Evolutionary conservation across 257 asterid genomes (phyloP).

Genomic region (Solanum tarijense): DNA sequence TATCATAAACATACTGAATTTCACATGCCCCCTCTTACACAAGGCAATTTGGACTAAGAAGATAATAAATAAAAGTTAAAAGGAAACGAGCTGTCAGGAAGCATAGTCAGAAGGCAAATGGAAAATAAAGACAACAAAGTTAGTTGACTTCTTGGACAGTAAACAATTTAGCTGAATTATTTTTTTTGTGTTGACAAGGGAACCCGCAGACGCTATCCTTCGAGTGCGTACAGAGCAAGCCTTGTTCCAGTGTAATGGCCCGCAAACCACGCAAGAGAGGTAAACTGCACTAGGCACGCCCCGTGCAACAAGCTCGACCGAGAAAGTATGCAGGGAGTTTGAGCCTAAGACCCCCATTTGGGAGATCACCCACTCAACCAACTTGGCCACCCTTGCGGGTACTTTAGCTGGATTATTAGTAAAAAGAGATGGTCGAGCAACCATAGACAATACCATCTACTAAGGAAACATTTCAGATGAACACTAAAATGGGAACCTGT

Average conservation of each 20-base stretch:
- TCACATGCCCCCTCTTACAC: background rate
- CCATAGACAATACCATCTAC: background rate
- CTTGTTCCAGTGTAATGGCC: background rate
- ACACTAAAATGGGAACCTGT: slow-evolving; percentile 46
- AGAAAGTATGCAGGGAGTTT: background rate
- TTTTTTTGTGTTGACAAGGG: background rate
- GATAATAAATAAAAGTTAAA: background rate
- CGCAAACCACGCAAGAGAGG: background rate
- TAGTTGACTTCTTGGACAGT: background rate
- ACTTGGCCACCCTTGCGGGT: background rate
- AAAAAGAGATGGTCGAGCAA: background rate
- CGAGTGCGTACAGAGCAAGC: background rate
- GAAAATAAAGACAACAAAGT: background rate
- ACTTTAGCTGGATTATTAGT: background rate
- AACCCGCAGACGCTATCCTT: background rate
- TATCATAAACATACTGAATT: background rate
- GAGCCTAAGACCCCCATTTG: background rate
- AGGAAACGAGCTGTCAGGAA: background rate
- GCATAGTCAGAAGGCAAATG: background rate
- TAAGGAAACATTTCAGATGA: background rate
- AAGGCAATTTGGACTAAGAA: background rate
- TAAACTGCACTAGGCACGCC: background rate
- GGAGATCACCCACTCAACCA: background rate
- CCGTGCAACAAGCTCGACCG: background rate
- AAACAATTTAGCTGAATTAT: background rate